phyloP scores from a whole-genome alignment of 108 stramenopile species.

The Stephanodiscus minutulus region DNA sequence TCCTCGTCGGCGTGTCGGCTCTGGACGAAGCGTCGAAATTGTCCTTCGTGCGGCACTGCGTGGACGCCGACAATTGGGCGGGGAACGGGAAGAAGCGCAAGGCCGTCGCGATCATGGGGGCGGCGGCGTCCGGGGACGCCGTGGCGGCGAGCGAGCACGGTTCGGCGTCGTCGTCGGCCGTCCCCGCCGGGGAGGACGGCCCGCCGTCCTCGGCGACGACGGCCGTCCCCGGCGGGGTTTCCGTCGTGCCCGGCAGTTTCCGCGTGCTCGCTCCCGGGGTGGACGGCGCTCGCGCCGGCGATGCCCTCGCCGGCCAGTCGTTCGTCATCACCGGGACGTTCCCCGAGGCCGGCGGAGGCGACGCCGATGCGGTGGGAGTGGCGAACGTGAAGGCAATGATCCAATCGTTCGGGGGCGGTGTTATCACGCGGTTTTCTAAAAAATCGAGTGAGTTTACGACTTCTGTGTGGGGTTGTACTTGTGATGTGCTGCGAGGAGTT shows the following conservation, averaged over 20 bases:
- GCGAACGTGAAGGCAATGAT: conserved; percentile 48
- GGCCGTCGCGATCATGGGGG: conserved; percentile 9
- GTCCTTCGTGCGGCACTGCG: conserved; percentile 39
- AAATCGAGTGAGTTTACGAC: conserved; percentile 35
- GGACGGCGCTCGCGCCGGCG: conserved; percentile 27
- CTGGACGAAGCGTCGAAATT: conserved; percentile 34
- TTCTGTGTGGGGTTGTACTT: not conserved
- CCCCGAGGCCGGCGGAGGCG: conserved; percentile 55
- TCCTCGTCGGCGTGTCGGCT: conserved; percentile 46
- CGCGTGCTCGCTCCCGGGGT: conserved; percentile 47
- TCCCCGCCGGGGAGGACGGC: not conserved
- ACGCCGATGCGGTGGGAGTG: conserved; percentile 34
- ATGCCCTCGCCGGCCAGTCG: conserved; percentile 29
- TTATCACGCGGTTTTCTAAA: conserved; percentile 28
- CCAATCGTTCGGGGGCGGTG: conserved; percentile 45
- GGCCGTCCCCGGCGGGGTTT: too few species aligned
- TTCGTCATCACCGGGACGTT: conserved; percentile 58
- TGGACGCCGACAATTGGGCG: conserved; percentile 52
- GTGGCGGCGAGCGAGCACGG: conserved; percentile 12
- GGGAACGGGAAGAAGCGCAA: conserved; percentile 28
- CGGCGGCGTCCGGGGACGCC: not conserved
- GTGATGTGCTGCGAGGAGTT: too few species aligned
- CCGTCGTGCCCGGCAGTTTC: conserved; percentile 31
- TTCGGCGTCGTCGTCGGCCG: conserved; percentile 1
- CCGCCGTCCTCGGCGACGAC: not conserved